Conservation (phyloP, 208 protist genomes). For the Trypanosoma melophagium region DNA sequence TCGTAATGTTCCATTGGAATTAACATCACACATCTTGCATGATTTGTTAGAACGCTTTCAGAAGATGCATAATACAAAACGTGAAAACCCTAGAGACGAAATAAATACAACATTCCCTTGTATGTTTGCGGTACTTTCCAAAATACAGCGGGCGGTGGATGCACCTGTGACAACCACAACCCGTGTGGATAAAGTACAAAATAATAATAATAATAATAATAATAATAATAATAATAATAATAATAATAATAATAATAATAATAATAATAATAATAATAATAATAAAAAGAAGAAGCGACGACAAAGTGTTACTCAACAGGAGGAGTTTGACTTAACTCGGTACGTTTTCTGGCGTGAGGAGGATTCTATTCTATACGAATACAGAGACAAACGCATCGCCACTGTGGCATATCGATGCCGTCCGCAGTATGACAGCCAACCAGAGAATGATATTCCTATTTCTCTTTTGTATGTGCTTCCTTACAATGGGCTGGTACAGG, state of each 20-base stretch:
- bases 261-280: too few species aligned
- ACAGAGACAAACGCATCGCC: conserved; percentile 83
- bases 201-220: too few species aligned
- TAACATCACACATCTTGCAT: conserved; percentile 73
- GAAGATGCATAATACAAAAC: conserved; percentile 4
- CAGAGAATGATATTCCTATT: conserved; percentile 77
- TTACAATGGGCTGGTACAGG: conserved; percentile 60
- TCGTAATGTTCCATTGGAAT: conserved; percentile 78
- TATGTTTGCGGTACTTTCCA: conserved; percentile 85
- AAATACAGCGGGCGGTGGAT: conserved; percentile 81
- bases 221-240: not conserved
- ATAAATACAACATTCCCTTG: conserved; percentile 49
- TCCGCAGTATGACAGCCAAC: conserved; percentile 82
- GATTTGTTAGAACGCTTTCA: conserved; percentile 54
- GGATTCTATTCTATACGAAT: conserved; percentile 70
- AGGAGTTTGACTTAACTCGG: conserved; percentile 48
- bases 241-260: conserved; percentile 1
- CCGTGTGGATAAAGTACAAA: too few species aligned
- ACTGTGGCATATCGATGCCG: conserved; percentile 78
- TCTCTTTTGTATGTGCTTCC: conserved; percentile 79
- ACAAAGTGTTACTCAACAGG: conserved; percentile 12
- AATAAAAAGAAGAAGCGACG: conserved; percentile 20
- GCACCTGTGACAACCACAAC: conserved; percentile 30
- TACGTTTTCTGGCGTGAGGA: conserved; percentile 91
- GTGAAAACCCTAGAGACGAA: conserved; percentile 1